Evolutionary conservation across 164 flowering plant genomes (phyloP).

Genomic region (Protea cynaroides): DNA sequence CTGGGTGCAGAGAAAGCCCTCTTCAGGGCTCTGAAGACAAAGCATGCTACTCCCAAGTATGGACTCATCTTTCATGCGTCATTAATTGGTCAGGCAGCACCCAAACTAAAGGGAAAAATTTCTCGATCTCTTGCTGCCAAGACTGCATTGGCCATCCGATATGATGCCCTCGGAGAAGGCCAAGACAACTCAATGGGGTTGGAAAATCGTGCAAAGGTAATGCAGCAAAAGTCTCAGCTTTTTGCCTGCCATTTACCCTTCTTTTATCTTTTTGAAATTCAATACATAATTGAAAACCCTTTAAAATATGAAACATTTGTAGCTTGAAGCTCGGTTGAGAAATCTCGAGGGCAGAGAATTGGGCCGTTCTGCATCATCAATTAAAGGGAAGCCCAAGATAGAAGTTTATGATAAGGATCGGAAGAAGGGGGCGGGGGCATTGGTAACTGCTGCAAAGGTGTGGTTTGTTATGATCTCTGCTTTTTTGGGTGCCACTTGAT

Average conservation of each 20-base stretch:
- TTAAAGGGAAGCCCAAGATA: slow-evolving; percentile 89
- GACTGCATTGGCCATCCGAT: slow-evolving; percentile 76
- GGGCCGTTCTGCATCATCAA: slow-evolving; percentile 76
- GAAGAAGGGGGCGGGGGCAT: slow-evolving; percentile 65
- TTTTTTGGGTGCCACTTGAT: slow-evolving; percentile 7
- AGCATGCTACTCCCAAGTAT: slow-evolving; percentile 91
- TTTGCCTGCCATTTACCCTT: not conserved
- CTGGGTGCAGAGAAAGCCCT: slow-evolving; percentile 97
- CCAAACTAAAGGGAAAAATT: slow-evolving; percentile 86
- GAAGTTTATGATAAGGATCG: slow-evolving; percentile 80
- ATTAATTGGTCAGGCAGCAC: slow-evolving; percentile 88
- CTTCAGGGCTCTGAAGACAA: slow-evolving; percentile 90
- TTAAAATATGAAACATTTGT: not conserved
- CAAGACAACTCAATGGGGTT: slow-evolving; percentile 78
- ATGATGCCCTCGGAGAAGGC: slow-evolving; percentile 87
- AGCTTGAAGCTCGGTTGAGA: slow-evolving; percentile 86
- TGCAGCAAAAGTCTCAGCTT: not conserved
- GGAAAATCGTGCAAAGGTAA: slow-evolving; percentile 74
- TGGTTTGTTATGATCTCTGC: not conserved
- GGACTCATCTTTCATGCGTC: slow-evolving; percentile 96
- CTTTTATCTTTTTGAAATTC: not conserved
- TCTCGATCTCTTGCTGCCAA: slow-evolving; percentile 92
- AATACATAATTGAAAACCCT: no score
- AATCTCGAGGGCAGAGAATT: slow-evolving; percentile 81
- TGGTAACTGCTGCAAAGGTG: slow-evolving; percentile 87